Evolutionary conservation across 805 yeast species (phyloP), one percentile per base, ranked within the genome.

Genomic region (Schwanniomyces yamadae): DNA sequence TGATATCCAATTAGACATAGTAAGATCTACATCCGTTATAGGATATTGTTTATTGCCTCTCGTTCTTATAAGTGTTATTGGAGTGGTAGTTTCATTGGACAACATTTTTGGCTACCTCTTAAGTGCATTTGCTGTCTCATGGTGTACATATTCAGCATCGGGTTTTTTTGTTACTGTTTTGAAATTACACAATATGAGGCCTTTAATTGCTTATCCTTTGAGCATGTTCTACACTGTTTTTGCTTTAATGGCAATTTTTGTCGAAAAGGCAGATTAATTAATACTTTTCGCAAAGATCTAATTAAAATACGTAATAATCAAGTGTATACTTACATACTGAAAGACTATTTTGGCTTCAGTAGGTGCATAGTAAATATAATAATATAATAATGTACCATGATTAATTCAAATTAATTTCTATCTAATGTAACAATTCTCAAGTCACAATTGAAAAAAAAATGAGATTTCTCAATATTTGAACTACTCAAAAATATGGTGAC

Each of bases 131-230:
- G 77, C 86, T 12, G 87, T 90, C 7, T 57, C 73, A 12, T 93
- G 98, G 98, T 85, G 96, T 58, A 88, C 98, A 0, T 82, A 80
- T 63, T 80, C 97, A 1, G 87, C 97, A 0, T 85, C 96, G 9
- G 97, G 96, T 1, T 84, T 93, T 55, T 87, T 93, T 47, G 93
- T 88, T 40, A 77, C 91, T 8, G 89, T 87, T 18, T 70, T 93
- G 53, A 86, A 80, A 52, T 70, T 93, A 40, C 80, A 82, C 34
- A 86, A 89, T 49, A 95, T 91, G 44, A 79, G 99, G 52, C 82
- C 84, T 4, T 75, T 93, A 44, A 84, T 93, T 40, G 99, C 97
- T 2, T 93, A 93, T 55, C 99, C 99, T 2, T 70, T 93, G 52
- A 81, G 84, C 10, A 66, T 93, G 66, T 91, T 91, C 57, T 93